Evolutionary conservation across 1,139 yeast species (phyloP), one percentile per base, ranked within the genome.

Genomic region (Geotrichum citri-aurantii): DNA sequence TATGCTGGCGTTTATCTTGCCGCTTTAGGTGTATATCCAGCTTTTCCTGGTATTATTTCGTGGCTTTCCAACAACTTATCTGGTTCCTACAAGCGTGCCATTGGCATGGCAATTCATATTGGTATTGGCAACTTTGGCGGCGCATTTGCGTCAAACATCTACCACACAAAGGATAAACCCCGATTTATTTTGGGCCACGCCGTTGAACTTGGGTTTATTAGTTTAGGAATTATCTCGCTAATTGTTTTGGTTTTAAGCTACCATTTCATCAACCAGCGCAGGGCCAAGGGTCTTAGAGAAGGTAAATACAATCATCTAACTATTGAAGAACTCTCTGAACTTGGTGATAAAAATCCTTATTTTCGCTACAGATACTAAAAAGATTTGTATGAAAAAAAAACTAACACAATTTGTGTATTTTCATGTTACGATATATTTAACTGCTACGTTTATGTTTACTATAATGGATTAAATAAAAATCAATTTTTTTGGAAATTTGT

Each of bases 111-210:
- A 5, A 65, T 74, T 51, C 78, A 75, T 55, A 73, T 76, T 52
- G 77, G 78, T 2, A 58, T 75, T 42, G 80, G 79, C 10, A 73
- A 73, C 55, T 68, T 76, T 52, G 75, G 76, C n/a, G 79, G 78
- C 29, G 73, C 77, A 10, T 67, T 75, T 59, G 71, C 75, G n/a
- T 68, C 75, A 49, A 73, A 75, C 55, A 68, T 75, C 57, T 75
- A 73, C 64, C 65, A 73, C 11, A 48, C 71, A 1, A 63, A 66
- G 33, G 75, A 74, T 54, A 65, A 69, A 29, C 77, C 77, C 2
- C 56, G 62, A 14, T 75, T 66, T 61, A 59, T 54, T 17, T 59
- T 70, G 56, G 77, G 77, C 2, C 74, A 73, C 59, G 69, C 70
- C 8, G 56, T 72, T 49, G 72, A 66, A 49, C 40, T 66, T 59